Conservation (phyloP, 768 basidiomycete species). For the Tephrocybe sp. region DNA sequence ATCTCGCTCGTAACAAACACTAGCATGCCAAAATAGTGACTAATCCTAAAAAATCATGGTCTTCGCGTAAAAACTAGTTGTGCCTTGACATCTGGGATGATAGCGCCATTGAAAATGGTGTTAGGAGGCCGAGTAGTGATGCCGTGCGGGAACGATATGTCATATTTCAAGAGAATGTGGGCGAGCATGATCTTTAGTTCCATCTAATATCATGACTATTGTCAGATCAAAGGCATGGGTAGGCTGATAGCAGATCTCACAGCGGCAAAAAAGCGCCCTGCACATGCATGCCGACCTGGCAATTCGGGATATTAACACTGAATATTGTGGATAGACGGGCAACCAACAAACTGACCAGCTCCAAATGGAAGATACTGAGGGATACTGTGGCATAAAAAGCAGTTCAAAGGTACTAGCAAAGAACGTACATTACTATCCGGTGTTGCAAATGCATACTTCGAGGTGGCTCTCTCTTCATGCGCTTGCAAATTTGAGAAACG, state of each 20-base stretch:
- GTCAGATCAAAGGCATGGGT: neutral
- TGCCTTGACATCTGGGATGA: slow-evolving; percentile 33
- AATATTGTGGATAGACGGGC: neutral
- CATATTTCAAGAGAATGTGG: slow-evolving; percentile 34
- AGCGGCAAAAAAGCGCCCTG: slow-evolving; percentile 36
- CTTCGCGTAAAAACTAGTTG: slow-evolving; percentile 29
- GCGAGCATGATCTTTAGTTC: slow-evolving; percentile 37
- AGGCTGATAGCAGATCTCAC: slow-evolving; percentile 18
- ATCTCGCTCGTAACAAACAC: neutral
- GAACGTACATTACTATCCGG: slow-evolving; percentile 32
- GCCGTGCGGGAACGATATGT: slow-evolving; percentile 27
- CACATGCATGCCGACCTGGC: slow-evolving; percentile 36
- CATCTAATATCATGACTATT: slow-evolving; percentile 22
- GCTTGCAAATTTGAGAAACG: slow-evolving; percentile 35
- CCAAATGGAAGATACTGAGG: slow-evolving; percentile 39
- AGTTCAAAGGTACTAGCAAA: neutral
- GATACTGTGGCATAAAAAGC: neutral
- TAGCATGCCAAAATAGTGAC: neutral
- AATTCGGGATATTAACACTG: neutral
- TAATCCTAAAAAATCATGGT: neutral
- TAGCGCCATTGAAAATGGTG: slow-evolving; percentile 31
- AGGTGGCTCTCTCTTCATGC: slow-evolving; percentile 21
- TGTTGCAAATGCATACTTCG: slow-evolving; percentile 35
- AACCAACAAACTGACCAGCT: slow-evolving; percentile 24
- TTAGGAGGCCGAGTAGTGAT: slow-evolving; percentile 28